phyloP scores from a whole-genome alignment of 148 eudicot genomes.

The Polygonum maritimum region DNA sequence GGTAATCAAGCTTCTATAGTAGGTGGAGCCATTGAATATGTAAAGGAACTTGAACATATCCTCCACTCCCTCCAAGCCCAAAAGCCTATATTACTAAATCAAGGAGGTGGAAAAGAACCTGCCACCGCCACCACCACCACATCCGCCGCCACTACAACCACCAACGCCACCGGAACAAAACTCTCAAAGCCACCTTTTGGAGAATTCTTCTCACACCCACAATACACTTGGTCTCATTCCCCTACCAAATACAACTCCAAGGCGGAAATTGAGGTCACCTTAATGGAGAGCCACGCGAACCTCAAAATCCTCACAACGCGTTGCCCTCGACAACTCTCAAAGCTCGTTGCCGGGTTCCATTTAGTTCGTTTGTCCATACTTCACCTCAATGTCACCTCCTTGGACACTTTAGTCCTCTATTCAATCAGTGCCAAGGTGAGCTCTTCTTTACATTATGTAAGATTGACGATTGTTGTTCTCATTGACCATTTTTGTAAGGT shows the following conservation, averaged over 20 bases:
- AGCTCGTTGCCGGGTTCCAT: constrained; percentile 59
- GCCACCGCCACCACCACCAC: constrained; percentile 11
- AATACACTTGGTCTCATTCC: constrained; percentile 31
- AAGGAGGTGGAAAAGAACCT: constrained; percentile 5
- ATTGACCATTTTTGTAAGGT: neutral
- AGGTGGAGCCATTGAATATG: constrained; percentile 86
- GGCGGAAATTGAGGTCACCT: constrained; percentile 67
- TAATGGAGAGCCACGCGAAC: constrained; percentile 81
- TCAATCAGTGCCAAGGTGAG: constrained; percentile 79
- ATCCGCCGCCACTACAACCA: constrained; percentile 1
- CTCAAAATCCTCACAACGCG: constrained; percentile 39
- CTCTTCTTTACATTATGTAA: neutral
- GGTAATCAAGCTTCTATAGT: constrained; percentile 98
- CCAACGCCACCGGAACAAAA: neutral
- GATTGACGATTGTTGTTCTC: neutral
- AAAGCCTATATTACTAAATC: constrained; percentile 27
- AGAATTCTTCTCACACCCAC: constrained; percentile 55
- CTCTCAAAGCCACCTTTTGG: constrained; percentile 25
- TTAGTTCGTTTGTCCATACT: constrained; percentile 45
- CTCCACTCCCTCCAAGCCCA: constrained; percentile 68
- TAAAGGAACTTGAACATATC: constrained; percentile 78
- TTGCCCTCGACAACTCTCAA: constrained; percentile 47
- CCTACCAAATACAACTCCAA: constrained; percentile 32
- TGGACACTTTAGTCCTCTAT: constrained; percentile 62
- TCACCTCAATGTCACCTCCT: constrained; percentile 75